Base-by-base conservation (phyloP, 345 rosid species). In the Euphorbia tirucalli region DNA sequence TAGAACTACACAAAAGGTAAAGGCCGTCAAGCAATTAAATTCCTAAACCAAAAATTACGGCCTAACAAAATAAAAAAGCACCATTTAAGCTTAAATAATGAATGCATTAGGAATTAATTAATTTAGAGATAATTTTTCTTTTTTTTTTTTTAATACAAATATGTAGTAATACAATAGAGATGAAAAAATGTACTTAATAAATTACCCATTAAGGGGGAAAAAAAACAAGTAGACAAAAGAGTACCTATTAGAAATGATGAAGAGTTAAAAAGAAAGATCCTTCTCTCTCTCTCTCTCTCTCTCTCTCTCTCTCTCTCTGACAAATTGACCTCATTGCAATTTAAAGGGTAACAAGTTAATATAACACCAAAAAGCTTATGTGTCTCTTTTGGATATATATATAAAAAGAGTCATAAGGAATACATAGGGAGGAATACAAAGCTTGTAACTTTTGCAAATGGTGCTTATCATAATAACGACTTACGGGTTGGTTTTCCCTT, bases 321-420 rank as follows among this genome's bases (percentile, higher is more conserved):
- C 24, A 48, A 46, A 3, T 10, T 66, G 57, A 46, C 21, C 69
- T 48, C 55, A 65, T 44, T 24, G 55, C 19, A 44, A 66, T 66
- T 32, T 55, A 66, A 66, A 65, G 67, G 13, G 3, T 24, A 25
- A 15, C 41, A 11, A 44, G 13, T 16, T 24, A 15, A 15, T 65
- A 11, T 44, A 24, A 65, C 56, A 25, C 24, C 19, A 25, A 46
- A 64, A 65, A 22, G 67, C 44, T 14, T 62, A 10, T 32, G 27
- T n/a, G 30, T 58, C 27, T 11, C 68, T 41, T 65, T 43, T 43
- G 55, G 21, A 44, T 65, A 64, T n/a, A 43, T 11, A 21, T 9
- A 19, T 4, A 64, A 13, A 22, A 43, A 41, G 11, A 13, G 1
- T 10, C 37, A n/a, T 5, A 32, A 61, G 37, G 21, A 28, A 11